Evolutionary conservation across 108 stramenopile species (phyloP).

Genomic region (Mayamaea pseudoterrestris): DNA sequence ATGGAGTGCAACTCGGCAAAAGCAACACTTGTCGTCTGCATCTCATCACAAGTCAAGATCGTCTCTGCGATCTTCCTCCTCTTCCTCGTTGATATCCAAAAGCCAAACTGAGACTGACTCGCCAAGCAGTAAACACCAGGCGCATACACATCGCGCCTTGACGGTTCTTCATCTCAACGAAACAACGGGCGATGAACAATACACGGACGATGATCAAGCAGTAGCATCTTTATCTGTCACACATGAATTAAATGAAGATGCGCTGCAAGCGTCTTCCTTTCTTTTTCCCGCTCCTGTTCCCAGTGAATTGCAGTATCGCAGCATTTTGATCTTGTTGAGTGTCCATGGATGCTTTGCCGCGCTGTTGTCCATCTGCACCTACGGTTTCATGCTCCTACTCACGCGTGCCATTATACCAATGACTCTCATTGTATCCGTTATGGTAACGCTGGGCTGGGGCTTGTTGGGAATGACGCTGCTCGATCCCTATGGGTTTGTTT

Average conservation of each 20-base stretch:
- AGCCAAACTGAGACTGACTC: no score
- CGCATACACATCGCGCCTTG: no score
- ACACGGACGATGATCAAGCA: not conserved
- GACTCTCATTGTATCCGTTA: conserved; percentile 21
- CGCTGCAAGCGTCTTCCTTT: no score
- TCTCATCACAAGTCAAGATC: not conserved
- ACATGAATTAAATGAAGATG: no score
- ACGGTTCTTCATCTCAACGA: no score
- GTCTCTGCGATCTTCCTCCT: not conserved
- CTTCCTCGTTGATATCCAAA: not conserved
- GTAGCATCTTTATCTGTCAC: no score
- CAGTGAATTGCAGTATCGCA: conserved; percentile 25
- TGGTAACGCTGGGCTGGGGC: conserved; percentile 23
- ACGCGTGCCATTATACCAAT: conserved; percentile 31
- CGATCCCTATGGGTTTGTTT: conserved; percentile 15
- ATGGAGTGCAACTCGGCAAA: no score
- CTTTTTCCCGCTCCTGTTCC: no score
- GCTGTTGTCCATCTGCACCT: conserved; percentile 15
- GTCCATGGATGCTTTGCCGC: conserved; percentile 26
- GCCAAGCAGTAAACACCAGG: no score
- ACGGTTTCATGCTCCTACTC: conserved; percentile 35
- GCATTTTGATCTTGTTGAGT: conserved; percentile 15
- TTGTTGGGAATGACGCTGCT: conserved; percentile 13
- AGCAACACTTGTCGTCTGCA: not conserved
- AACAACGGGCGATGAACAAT: no score